A percentile compares a stretch with the other conserved stretches of the same genome.
Conservation (phyloP, 2,329 filamentous ascomycete species). For the Cyclaneusma minus region DNA sequence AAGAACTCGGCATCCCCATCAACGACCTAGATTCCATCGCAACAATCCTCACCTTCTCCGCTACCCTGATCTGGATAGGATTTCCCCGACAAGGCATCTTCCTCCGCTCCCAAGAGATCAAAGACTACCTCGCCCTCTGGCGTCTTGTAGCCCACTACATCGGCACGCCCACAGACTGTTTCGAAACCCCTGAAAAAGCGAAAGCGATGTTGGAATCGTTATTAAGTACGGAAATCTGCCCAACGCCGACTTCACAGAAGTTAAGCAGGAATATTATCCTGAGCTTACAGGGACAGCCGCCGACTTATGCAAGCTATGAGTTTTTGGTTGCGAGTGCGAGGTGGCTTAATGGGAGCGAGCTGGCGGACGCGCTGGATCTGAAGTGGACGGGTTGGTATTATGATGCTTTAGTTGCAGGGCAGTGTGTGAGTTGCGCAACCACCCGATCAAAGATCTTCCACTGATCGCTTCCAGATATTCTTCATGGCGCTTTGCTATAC, state of each 20-base stretch:
- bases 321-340: slow-evolving; percentile 54
- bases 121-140: slow-evolving; percentile 63
- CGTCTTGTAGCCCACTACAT: slow-evolving; percentile 58
- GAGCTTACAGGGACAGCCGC: slow-evolving; percentile 48
- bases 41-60: slow-evolving; percentile 57
- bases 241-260: slow-evolving; percentile 43
- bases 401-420: slow-evolving; percentile 12
- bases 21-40: slow-evolving; percentile 63
- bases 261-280: slow-evolving; percentile 65
- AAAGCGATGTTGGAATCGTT: slow-evolving; percentile 53
- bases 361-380: slow-evolving; percentile 38
- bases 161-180: slow-evolving; percentile 48
- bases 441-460: no score
- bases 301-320: slow-evolving; percentile 45
- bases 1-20: slow-evolving; percentile 47
- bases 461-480: no score
- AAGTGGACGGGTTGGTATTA: slow-evolving; percentile 11
- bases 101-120: slow-evolving; percentile 42
- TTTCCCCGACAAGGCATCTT: slow-evolving; percentile 61
- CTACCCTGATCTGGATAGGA: slow-evolving; percentile 49
- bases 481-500: slow-evolving; percentile 19
- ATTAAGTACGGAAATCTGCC: slow-evolving; percentile 48
- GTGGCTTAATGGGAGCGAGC: slow-evolving; percentile 52
- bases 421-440: no score
- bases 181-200: slow-evolving; percentile 38